These are phyloP conservation scores for Neotropicomus parvogracilis DNA, from an alignment of 1,284 basidiomycete species.

Conservation along the genomic window DNA sequence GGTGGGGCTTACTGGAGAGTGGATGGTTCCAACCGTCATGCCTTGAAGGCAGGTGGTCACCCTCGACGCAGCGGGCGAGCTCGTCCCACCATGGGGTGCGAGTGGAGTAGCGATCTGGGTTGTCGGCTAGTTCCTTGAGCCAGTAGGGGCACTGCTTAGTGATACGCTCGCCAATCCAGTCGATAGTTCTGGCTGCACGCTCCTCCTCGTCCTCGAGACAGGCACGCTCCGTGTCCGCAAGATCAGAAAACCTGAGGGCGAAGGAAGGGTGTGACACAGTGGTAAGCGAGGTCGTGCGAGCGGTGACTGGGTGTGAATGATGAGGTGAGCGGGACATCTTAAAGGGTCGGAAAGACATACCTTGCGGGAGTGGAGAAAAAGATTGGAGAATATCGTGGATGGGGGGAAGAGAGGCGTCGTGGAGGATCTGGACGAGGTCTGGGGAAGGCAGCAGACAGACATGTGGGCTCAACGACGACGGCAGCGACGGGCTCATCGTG, in stretches of 20 bases:
- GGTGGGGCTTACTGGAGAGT: slow-evolving; percentile 55
- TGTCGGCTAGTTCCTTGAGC: slow-evolving; percentile 56
- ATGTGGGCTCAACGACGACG: slow-evolving; percentile 74
- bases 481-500: slow-evolving; percentile 48
- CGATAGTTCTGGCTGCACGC: slow-evolving; percentile 69
- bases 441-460: slow-evolving; percentile 67
- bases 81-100: slow-evolving; percentile 83
- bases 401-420: slow-evolving; percentile 56
- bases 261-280: slow-evolving; percentile 70
- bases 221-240: slow-evolving; percentile 62
- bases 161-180: slow-evolving; percentile 76
- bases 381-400: slow-evolving; percentile 72
- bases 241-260: slow-evolving; percentile 69
- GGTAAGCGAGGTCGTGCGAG: slow-evolving; percentile 66
- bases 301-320: slow-evolving; percentile 54
- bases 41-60: slow-evolving; percentile 66
- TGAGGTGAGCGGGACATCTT: slow-evolving; percentile 9
- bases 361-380: slow-evolving; percentile 78
- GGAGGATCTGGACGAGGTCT: slow-evolving; percentile 61
- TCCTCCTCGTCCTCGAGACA: slow-evolving; percentile 73
- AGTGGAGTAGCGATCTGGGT: slow-evolving; percentile 38
- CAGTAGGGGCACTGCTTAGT: slow-evolving; percentile 57
- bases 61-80: slow-evolving; percentile 67
- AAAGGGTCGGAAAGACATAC: slow-evolving; percentile 35
- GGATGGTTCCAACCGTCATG: slow-evolving; percentile 82